Percentiles rank a stretch among this genome's conserved stretches.
Conservation (phyloP, 169 alveolate species). For the Plasmodium chabaudi region DNA sequence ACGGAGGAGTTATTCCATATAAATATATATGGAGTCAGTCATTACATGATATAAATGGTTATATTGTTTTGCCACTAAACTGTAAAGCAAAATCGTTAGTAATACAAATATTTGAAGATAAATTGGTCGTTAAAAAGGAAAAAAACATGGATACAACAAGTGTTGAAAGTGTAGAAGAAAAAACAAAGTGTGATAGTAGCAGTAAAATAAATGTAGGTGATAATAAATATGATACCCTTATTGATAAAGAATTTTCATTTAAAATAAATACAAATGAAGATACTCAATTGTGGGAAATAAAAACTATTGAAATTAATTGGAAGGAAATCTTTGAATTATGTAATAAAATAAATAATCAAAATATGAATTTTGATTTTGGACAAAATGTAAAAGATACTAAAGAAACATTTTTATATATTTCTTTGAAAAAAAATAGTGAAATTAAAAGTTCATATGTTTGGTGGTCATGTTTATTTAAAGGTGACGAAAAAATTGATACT, state of each 20-base stretch:
- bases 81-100: slow-evolving; percentile 63
- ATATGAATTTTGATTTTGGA: slow-evolving; percentile 28
- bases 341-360: slow-evolving; percentile 71
- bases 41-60: slow-evolving; percentile 27
- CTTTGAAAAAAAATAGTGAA: slow-evolving; percentile 65
- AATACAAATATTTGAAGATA: slow-evolving; percentile 57
- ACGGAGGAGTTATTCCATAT: slow-evolving; percentile 70
- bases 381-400: slow-evolving; percentile 21
- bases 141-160: not conserved
- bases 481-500: slow-evolving; percentile 35
- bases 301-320: slow-evolving; percentile 69
- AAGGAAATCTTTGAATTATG: slow-evolving; percentile 22
- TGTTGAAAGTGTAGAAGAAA: not conserved
- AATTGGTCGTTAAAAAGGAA: slow-evolving; percentile 39
- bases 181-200: no score
- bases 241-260: slow-evolving; percentile 39
- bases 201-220: no score
- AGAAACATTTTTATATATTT: slow-evolving; percentile 75
- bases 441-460: slow-evolving; percentile 50
- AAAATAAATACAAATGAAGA: slow-evolving; percentile 64
- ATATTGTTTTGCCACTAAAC: slow-evolving; percentile 40
- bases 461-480: slow-evolving; percentile 67
- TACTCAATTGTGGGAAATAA: slow-evolving; percentile 76
- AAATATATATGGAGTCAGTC: slow-evolving; percentile 71
- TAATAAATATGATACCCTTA: slow-evolving; percentile 13